Percentiles rank a stretch among this genome's conserved stretches.
Evolutionary conservation across 345 rosid species (phyloP).

Genomic region (Sapria himalayana): DNA sequence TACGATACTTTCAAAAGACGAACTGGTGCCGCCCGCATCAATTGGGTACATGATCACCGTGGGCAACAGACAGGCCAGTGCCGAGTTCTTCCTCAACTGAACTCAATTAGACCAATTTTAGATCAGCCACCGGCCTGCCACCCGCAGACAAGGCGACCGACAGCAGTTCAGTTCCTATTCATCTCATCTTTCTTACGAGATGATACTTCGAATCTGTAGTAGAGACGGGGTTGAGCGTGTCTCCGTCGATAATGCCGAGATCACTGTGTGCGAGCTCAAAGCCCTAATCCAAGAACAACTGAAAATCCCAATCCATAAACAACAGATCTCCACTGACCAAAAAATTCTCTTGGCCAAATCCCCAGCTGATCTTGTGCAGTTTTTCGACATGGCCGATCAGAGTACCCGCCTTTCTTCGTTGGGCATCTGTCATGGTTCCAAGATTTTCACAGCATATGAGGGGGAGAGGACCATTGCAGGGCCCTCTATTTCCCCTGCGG

Average conservation of each 20-base stretch:
- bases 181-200: slow-evolving; percentile 7
- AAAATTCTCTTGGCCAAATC: slow-evolving; percentile 54
- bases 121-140: too few species aligned
- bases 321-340: slow-evolving; percentile 58
- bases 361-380: slow-evolving; percentile 25
- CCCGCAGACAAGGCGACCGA: too few species aligned
- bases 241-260: slow-evolving; percentile 23
- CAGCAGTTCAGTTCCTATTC: too few species aligned
- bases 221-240: slow-evolving; percentile 91
- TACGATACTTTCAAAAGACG: too few species aligned
- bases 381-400: slow-evolving; percentile 56
- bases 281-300: slow-evolving; percentile 63
- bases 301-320: slow-evolving; percentile 50
- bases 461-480: slow-evolving; percentile 60
- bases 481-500: slow-evolving; percentile 47
- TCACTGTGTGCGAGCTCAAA: slow-evolving; percentile 45
- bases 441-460: slow-evolving; percentile 50
- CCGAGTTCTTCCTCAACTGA: too few species aligned
- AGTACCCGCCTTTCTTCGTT: slow-evolving; percentile 33
- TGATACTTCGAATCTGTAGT: slow-evolving; percentile 83
- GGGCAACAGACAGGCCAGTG: too few species aligned
- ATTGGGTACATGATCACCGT: too few species aligned
- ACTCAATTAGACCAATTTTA: too few species aligned
- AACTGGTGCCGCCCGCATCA: too few species aligned
- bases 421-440: slow-evolving; percentile 51